Conservation (phyloP, 768 basidiomycete genomes). For the Pleurotus platypus region DNA sequence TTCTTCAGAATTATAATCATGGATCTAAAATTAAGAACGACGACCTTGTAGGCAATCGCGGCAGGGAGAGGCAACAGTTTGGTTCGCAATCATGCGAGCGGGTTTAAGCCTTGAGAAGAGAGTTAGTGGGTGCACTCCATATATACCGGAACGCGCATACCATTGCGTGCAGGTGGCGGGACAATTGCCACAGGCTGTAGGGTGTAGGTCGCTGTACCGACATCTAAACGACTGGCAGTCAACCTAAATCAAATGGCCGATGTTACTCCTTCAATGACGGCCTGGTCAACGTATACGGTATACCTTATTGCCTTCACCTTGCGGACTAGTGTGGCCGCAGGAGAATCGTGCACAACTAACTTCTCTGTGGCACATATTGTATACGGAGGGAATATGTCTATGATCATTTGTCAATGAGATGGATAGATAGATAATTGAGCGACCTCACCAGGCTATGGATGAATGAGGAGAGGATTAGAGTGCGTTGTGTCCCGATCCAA, state of each 20-base stretch:
- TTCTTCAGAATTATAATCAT: no score
- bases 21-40: neutral
- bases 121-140: neutral
- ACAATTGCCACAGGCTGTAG: conserved; percentile 9
- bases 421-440: neutral
- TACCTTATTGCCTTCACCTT: conserved; percentile 4
- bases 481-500: neutral
- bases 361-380: conserved; percentile 16
- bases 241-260: neutral
- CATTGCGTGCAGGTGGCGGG: conserved; percentile 12
- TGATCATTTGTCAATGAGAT: neutral
- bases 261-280: neutral
- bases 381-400: neutral
- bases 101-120: conserved; percentile 10
- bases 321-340: conserved; percentile 13
- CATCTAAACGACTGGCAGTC: conserved; percentile 13
- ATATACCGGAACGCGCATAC: neutral
- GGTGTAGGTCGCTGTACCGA: conserved; percentile 13
- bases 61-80: conserved; percentile 4
- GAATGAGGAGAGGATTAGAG: neutral
- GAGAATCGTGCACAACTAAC: conserved; percentile 11
- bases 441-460: neutral
- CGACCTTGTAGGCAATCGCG: conserved; percentile 10
- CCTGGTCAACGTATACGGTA: neutral
- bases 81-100: conserved; percentile 6